A percentile compares a stretch with the other conserved stretches of the same genome.
These are phyloP conservation scores for Gracilaria vermiculophylla DNA, from an alignment of 23 red algal genomes.

Conservation along the genomic window DNA sequence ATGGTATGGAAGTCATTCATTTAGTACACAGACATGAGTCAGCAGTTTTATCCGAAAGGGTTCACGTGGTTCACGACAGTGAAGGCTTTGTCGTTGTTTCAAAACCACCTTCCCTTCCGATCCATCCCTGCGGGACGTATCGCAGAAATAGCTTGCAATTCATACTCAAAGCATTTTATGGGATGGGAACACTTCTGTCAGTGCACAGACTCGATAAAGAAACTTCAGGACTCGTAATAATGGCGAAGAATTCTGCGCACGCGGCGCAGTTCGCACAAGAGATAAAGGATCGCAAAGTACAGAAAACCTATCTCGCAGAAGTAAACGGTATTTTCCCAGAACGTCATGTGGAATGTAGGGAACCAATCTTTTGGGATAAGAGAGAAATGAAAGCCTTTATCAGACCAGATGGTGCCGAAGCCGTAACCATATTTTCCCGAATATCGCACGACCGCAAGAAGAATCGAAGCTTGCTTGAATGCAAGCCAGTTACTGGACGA, in stretches of 20 bases:
- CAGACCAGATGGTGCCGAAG: conserved; percentile 20
- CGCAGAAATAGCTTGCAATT: conserved; percentile 53
- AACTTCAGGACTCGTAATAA: conserved; percentile 86
- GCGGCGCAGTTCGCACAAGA: conserved; percentile 53
- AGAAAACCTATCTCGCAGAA: conserved; percentile 76
- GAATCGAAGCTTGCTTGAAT: conserved; percentile 54
- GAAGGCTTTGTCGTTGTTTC: conserved; percentile 65
- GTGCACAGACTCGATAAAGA: conserved; percentile 87
- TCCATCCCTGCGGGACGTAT: conserved; percentile 87
- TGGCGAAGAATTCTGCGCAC: conserved; percentile 62
- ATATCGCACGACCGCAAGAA: conserved; percentile 11
- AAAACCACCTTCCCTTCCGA: conserved; percentile 84
- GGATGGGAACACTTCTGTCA: conserved; percentile 11
- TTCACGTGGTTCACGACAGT: conserved; percentile 57
- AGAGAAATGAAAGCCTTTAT: conserved; percentile 50
- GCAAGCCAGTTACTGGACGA: conserved; percentile 81
- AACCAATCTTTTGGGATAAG: conserved; percentile 55
- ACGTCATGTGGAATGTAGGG: conserved; percentile 3
- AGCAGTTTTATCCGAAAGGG: conserved; percentile 22
- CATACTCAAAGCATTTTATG: conserved; percentile 50
- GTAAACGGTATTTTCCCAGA: conserved; percentile 69
- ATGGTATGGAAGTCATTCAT: conserved; percentile 76
- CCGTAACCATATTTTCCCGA: conserved; percentile 38
- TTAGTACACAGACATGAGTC: conserved; percentile 85
- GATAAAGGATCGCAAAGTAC: conserved; percentile 62